Evolutionary conservation across 1,284 basidiomycete genomes (phyloP), one percentile per base, ranked within the genome.

Genomic region (Polyporus tsugae): DNA sequence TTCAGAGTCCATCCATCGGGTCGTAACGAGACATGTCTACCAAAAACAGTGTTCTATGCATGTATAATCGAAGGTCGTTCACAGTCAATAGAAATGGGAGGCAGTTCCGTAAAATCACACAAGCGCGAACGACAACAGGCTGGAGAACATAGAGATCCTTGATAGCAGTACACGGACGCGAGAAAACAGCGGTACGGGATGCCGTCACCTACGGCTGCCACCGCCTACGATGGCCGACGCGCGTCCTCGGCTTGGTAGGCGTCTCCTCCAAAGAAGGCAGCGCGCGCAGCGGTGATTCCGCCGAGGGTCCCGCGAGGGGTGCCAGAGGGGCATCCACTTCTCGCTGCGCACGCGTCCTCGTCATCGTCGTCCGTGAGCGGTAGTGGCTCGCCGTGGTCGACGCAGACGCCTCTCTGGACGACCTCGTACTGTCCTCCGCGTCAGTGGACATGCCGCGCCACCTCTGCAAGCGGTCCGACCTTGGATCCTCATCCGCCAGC

Each of bases 211-310:
- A 72, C 59, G 70, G 72, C 49, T 72, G 70, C 73, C 73, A 78
- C 69, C 76, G 77, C 69, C 78, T 74, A 65, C 78, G 78, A 64
- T 75, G 76, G 58, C 76, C 72, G 35, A 72, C 67, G 70, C 85
- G 82, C 76, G 84, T 80, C 62, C 89, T 84, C 38, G 89, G 89
- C 68, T 87, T 82, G 22, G 89, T 91, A 38, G 89, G 89, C 3
- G 89, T 91, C 75, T 91, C 89, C 68, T 90, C 87, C 71, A 79
- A 84, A 33, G 76, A 78, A 63, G 78, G 78, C 59, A 80, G 80
- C 38, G 76, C 76, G 63, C 72, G 68, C 62, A 67, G 63, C 60
- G 70, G 65, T 17, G 73, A 67, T 39, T 75, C 72, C 17, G 58
- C 25, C 29, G 77, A 77, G 6, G 75, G 67, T 3, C 68, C 72